Evolutionary conservation across 495 filamentous ascomycete genomes (phyloP).

Genomic region (Neurospora pannonica): DNA sequence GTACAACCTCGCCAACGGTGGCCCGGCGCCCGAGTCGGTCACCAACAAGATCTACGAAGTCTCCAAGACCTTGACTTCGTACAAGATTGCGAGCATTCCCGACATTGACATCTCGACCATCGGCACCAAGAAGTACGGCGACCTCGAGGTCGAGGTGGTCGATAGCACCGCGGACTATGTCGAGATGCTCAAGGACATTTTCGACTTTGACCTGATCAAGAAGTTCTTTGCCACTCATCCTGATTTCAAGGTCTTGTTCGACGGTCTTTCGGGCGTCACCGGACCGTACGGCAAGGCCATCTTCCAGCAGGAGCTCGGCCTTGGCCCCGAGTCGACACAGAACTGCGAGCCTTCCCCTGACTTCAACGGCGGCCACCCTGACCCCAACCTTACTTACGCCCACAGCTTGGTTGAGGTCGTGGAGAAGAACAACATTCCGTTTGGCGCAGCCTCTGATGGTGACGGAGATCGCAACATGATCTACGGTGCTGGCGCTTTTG

Average conservation of each 20-base stretch:
- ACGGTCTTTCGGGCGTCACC: constrained; percentile 88
- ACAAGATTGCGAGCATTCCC: constrained; percentile 83
- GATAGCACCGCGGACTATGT: constrained; percentile 88
- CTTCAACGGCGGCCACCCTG: constrained; percentile 94
- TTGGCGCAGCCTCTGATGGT: constrained; percentile 91
- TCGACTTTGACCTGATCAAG: constrained; percentile 93
- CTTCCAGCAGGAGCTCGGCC: constrained; percentile 86
- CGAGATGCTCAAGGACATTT: constrained; percentile 93
- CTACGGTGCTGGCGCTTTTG: constrained; percentile 91
- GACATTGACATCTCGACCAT: constrained; percentile 76
- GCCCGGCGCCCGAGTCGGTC: constrained; percentile 86
- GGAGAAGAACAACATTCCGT: constrained; percentile 83
- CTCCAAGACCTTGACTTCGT: constrained; percentile 78
- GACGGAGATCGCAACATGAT: constrained; percentile 99
- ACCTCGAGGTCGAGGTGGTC: constrained; percentile 87
- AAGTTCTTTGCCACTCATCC: constrained; percentile 73
- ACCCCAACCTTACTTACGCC: constrained; percentile 97
- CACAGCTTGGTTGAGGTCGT: constrained; percentile 91
- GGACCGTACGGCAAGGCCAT: constrained; percentile 91
- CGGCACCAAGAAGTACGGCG: constrained; percentile 73
- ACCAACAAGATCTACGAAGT: constrained; percentile 95
- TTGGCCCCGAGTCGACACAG: constrained; percentile 66
- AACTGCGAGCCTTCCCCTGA: constrained; percentile 89
- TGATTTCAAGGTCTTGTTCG: constrained; percentile 95
- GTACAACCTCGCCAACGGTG: constrained; percentile 95